Conservation (phyloP, 176 grass and related monocot species). For the Ensete ventricosum region DNA sequence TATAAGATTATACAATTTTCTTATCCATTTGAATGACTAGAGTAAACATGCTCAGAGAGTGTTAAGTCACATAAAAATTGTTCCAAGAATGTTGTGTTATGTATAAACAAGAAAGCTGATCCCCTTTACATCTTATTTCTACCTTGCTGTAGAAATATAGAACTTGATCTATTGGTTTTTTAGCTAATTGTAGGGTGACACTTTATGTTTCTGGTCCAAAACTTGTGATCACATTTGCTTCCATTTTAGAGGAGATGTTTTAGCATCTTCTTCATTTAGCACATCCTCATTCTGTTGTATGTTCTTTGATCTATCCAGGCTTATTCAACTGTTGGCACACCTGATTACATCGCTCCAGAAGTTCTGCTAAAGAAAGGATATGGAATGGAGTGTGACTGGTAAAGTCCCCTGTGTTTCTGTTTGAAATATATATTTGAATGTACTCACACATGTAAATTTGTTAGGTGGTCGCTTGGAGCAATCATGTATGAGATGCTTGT, state of each 20-base stretch:
- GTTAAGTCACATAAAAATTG: no score
- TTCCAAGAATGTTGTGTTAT: no score
- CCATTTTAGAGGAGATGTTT: neutral
- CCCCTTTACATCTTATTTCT: neutral
- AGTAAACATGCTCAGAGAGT: no score
- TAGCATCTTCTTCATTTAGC: neutral
- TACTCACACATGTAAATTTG: neutral
- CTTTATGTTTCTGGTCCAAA: neutral
- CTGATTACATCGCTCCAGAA: constrained; percentile 22
- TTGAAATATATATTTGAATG: neutral
- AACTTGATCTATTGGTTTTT: neutral
- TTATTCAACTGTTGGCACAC: constrained; percentile 22
- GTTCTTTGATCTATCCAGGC: constrained; percentile 2
- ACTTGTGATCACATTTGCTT: neutral
- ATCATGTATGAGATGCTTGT: constrained; percentile 27
- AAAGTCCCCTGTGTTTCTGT: neutral
- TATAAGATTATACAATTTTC: neutral
- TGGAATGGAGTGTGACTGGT: constrained; percentile 27
- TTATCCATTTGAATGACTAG: no score
- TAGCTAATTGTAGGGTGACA: neutral
- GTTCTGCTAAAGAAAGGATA: constrained; percentile 24
- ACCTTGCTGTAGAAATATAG: neutral
- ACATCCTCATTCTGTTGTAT: neutral
- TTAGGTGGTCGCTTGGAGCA: constrained; percentile 24
- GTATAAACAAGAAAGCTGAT: no score